Evolutionary conservation across 2,329 filamentous ascomycete species (phyloP), one percentile per base, ranked within the genome.

Genomic region (Talaromyces verruculosus): DNA sequence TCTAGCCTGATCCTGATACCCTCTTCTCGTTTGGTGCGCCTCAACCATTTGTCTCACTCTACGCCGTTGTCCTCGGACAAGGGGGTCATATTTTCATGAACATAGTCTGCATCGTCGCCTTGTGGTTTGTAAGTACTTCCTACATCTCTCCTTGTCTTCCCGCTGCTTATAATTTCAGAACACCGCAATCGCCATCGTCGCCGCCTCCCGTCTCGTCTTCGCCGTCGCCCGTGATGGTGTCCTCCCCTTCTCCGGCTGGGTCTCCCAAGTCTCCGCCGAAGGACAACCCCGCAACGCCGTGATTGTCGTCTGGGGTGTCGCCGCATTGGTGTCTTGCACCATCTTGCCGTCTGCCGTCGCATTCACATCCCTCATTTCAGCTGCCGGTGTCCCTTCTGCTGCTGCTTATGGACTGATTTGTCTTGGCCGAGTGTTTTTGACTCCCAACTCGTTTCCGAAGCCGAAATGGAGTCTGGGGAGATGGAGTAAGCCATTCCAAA

Each of bases 81-180:
- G 81, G 84, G 4, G 85, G 83, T 0, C 86, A 88, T 69, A 79
- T 88, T n/a, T 79, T 87, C 66, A 88, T 88, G 85, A 86, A 85
- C 68, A 74, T 87, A n/a, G 75, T 88, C 57, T 87, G 83, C 76
- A 77, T 86, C 37, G 67, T 80, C 8, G 79, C 81, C 0, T 70
- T 83, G 1, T 83, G 81, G 81, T 83, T 86, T 77, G 82, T 84
- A 77, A 69, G 81, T 79, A 63, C 5, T 63, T 19, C 61, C 63
- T 28, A 5, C 15, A 11, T 33, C 17, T 15, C 4, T 37, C 11
- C 65, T 66, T 65, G 5, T 33, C 1, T 61, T 70, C 17, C 25
- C 19, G 77, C 1, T 8, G n/a, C n/a, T 57, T 1, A 57, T 39
- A n/a, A 57, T 15, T n/a, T 7, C 7, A 55, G 83, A 88, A 88